Evolutionary conservation across 768 basidiomycete genomes (phyloP).

Genomic region (Leccinum rimulosum): DNA sequence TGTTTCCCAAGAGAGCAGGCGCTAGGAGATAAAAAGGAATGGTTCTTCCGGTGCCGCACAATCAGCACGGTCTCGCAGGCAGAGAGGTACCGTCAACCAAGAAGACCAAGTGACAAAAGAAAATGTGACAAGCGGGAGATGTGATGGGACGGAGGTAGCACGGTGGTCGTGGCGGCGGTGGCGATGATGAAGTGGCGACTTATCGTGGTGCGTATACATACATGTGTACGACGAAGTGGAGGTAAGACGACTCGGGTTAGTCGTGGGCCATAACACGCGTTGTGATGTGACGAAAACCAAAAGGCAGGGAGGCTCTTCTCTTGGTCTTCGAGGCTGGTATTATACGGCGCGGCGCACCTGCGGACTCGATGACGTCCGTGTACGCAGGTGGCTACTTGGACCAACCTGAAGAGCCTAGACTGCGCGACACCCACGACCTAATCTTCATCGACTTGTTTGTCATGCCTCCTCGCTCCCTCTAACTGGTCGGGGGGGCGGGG

Average conservation of each 20-base stretch:
- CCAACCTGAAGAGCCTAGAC: neutral
- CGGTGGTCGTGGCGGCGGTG: conserved; percentile 1
- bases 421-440: too few relatives aligned
- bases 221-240: neutral
- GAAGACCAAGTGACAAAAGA: neutral
- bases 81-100: neutral
- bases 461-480: too few relatives aligned
- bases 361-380: neutral
- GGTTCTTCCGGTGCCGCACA: conserved; percentile 4
- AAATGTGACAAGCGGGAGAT: neutral
- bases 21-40: neutral
- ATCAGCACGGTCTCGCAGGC: neutral
- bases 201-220: neutral
- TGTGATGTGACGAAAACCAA: neutral
- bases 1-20: neutral
- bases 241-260: neutral
- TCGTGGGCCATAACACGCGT: neutral
- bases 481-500: too few relatives aligned
- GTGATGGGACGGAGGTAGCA: conserved; percentile 2
- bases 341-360: neutral
- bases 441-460: too few relatives aligned
- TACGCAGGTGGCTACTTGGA: neutral
- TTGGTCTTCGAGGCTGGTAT: neutral
- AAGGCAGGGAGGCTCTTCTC: neutral
- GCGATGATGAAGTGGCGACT: neutral